Percentiles rank a stretch among this genome's conserved stretches.
These are phyloP conservation scores for Hypoxylon sp. DNA, from an alignment of 2,329 filamentous ascomycete species.

Conservation along the genomic window DNA sequence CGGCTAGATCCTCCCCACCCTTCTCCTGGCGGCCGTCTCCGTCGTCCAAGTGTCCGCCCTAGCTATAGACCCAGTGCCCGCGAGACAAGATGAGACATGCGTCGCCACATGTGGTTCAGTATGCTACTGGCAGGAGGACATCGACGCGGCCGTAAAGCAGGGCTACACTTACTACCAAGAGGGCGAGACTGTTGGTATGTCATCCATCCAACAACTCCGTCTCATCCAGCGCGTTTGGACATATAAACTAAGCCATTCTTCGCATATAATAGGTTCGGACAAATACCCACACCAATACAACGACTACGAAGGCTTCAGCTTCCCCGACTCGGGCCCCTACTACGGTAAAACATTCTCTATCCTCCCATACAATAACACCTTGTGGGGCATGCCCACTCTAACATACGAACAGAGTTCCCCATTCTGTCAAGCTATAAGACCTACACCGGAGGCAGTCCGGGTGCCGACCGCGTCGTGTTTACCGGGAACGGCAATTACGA, in stretches of 20 bases:
- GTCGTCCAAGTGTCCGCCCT: conserved; percentile 44
- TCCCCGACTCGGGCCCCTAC: conserved; percentile 58
- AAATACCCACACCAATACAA: conserved; percentile 62
- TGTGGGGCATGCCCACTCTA: neutral
- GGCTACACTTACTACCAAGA: conserved; percentile 52
- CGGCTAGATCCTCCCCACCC: conserved; percentile 34
- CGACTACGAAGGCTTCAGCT: conserved; percentile 61
- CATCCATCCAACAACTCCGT: neutral
- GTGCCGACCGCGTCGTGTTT: conserved; percentile 74
- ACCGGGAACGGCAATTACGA: conserved; percentile 68
- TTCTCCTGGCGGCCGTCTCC: conserved; percentile 45
- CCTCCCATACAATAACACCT: neutral
- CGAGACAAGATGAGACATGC: conserved; percentile 47
- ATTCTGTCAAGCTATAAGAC: conserved; percentile 55
- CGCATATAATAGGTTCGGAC: conserved; percentile 47
- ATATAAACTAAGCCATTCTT: conserved; percentile 3
- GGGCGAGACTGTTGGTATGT: conserved; percentile 45
- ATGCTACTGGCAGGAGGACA: conserved; percentile 56
- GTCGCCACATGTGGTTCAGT: conserved; percentile 57
- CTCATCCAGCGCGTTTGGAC: neutral
- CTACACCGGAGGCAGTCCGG: conserved; percentile 69
- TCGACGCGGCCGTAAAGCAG: conserved; percentile 55
- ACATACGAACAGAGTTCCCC: conserved; percentile 54
- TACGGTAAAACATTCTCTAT: conserved; percentile 49
- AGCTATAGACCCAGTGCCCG: conserved; percentile 39